Percentiles rank a stretch among this genome's conserved stretches.
phyloP scores from a whole-genome alignment of 768 basidiomycete species.

The Trametes gibbosa region DNA sequence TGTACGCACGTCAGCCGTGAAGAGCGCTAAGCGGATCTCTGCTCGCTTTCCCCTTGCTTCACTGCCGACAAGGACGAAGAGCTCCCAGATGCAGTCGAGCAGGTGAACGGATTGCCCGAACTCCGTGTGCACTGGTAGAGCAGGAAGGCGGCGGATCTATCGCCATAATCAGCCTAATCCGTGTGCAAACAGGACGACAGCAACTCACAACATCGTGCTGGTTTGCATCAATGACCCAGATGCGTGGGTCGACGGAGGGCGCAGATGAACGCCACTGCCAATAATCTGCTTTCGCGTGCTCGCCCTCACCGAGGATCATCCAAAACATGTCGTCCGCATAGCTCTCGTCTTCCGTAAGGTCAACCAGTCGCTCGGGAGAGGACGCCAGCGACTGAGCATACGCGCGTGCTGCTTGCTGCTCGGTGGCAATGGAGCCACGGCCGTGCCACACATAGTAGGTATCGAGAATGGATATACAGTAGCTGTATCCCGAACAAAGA shows the following conservation, averaged over 20 bases:
- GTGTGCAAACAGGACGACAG: neutral
- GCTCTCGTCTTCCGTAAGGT: conserved; percentile 63
- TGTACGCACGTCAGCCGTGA: conserved; percentile 49
- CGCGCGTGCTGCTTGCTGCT: conserved; percentile 58
- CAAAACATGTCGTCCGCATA: conserved; percentile 80
- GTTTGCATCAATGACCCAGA: conserved; percentile 56
- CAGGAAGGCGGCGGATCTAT: conserved; percentile 48
- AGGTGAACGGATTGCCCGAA: conserved; percentile 55
- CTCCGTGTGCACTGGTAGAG: conserved; percentile 38
- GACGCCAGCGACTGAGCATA: conserved; percentile 54
- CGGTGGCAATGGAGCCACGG: conserved; percentile 56
- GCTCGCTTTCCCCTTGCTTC: conserved; percentile 58
- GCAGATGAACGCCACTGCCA: conserved; percentile 66
- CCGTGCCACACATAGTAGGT: conserved; percentile 83
- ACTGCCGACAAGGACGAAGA: conserved; percentile 70
- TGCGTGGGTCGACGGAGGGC: conserved; percentile 44
- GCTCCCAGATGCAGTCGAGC: conserved; percentile 76
- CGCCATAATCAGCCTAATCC: neutral
- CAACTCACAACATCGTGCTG: conserved; percentile 41
- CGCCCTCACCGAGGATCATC: conserved; percentile 77
- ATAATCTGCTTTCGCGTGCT: conserved; percentile 76
- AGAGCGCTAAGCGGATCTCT: conserved; percentile 62
- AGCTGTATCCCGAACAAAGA: conserved; percentile 83
- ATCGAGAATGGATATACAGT: conserved; percentile 68
- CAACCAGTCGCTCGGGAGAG: conserved; percentile 41